Evolutionary conservation across 2,329 filamentous ascomycete genomes (phyloP).

Genomic region (Akanthomyces lecanii): DNA sequence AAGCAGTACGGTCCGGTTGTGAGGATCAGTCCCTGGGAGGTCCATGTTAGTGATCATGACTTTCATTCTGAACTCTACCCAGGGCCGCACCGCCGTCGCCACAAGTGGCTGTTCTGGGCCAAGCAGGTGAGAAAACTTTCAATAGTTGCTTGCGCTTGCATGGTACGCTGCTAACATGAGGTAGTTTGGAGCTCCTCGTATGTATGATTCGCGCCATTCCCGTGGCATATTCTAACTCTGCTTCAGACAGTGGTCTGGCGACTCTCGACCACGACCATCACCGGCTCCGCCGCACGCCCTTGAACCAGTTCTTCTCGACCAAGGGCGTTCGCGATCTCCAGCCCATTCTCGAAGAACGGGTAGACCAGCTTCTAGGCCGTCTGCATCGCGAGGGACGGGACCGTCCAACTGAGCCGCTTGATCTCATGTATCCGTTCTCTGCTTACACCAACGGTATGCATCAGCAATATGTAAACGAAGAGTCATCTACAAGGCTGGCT

Average conservation of each 20-base stretch:
- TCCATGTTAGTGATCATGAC: slow-evolving; percentile 35
- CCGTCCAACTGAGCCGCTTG: slow-evolving; percentile 26
- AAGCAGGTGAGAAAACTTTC: slow-evolving; percentile 29
- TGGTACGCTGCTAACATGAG: not conserved
- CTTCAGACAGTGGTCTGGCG: slow-evolving; percentile 31
- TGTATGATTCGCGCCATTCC: slow-evolving; percentile 1
- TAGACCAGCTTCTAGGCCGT: slow-evolving; percentile 30
- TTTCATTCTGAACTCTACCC: slow-evolving; percentile 39
- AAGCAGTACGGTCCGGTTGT: slow-evolving; percentile 38
- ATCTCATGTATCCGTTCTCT: slow-evolving; percentile 36
- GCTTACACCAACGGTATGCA: slow-evolving; percentile 35
- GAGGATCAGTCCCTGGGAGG: slow-evolving; percentile 38
- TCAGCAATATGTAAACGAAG: not conserved
- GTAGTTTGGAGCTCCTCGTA: slow-evolving; percentile 34
- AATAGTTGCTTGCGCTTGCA: not conserved
- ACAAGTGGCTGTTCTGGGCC: slow-evolving; percentile 34
- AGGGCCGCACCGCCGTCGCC: slow-evolving; percentile 26
- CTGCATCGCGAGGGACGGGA: slow-evolving; percentile 28
- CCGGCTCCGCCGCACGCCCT: slow-evolving; percentile 30
- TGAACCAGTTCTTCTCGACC: slow-evolving; percentile 36
- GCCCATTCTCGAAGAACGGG: slow-evolving; percentile 34
- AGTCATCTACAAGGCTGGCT: not conserved
- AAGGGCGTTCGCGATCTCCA: slow-evolving; percentile 36
- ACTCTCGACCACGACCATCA: slow-evolving; percentile 34
- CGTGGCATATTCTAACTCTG: slow-evolving; percentile 18